Conservation (phyloP, 129 eudicot species). For the Centrapalus pauciflorus region DNA sequence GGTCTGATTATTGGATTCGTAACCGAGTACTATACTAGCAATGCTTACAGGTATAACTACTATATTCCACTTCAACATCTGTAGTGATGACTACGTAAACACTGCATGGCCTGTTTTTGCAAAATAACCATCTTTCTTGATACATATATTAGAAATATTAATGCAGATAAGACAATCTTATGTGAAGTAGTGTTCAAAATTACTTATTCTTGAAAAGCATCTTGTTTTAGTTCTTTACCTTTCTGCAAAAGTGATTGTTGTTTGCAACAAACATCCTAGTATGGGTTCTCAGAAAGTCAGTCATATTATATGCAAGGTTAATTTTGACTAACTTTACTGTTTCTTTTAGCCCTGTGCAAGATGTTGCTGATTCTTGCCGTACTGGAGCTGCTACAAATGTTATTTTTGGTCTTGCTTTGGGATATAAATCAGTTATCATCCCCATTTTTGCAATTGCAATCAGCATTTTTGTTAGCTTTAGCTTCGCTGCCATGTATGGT, state of each 20-base stretch:
- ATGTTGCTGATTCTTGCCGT: slow-evolving; percentile 90
- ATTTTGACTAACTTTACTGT: slow-evolving; percentile 1
- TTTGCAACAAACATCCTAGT: no score
- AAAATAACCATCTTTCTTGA: no score
- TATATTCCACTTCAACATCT: background rate
- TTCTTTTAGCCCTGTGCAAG: slow-evolving; percentile 74
- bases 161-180: no score
- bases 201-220: no score
- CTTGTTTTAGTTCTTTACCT: no score
- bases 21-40: slow-evolving; percentile 84
- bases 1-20: slow-evolving; percentile 81
- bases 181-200: no score
- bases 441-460: slow-evolving; percentile 78
- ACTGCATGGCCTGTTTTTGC: background rate
- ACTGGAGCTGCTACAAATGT: slow-evolving; percentile 93
- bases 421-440: slow-evolving; percentile 77
- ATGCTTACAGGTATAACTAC: slow-evolving; percentile 67
- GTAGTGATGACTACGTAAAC: no score
- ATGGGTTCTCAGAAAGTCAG: no score
- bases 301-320: no score
- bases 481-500: slow-evolving; percentile 87
- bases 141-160: no score
- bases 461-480: slow-evolving; percentile 73
- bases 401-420: slow-evolving; percentile 84
- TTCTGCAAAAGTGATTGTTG: no score